These are phyloP conservation scores for Phytophthora colocasiae DNA, from an alignment of 352 stramenopile genomes.

Conservation along the genomic window DNA sequence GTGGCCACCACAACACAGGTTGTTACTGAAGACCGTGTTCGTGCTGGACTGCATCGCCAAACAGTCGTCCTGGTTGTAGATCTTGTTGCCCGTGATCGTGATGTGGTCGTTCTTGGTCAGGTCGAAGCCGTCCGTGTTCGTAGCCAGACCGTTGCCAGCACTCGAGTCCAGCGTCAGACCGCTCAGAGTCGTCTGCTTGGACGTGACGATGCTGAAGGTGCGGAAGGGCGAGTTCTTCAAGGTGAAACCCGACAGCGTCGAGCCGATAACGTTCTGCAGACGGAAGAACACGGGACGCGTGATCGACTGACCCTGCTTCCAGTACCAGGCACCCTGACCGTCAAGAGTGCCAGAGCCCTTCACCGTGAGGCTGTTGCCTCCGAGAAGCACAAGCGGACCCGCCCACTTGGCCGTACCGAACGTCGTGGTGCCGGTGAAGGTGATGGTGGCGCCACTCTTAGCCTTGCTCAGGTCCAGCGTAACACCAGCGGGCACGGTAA, in stretches of 20 bases:
- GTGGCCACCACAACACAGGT: constrained; percentile 29
- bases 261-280: constrained; percentile 28
- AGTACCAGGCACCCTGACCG: constrained; percentile 48
- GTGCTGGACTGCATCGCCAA: constrained; percentile 29
- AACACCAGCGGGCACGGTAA: constrained; percentile 38
- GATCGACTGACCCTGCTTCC: constrained; percentile 39
- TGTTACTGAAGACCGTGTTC: constrained; percentile 26
- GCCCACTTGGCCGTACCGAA: constrained; percentile 44
- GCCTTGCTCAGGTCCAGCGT: constrained; percentile 42
- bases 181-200: constrained; percentile 27
- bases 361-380: constrained; percentile 36
- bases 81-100: constrained; percentile 37
- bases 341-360: constrained; percentile 40
- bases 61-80: constrained; percentile 44
- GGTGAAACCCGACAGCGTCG: constrained; percentile 40
- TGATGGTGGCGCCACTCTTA: constrained; percentile 36
- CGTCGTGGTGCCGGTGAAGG: constrained; percentile 36
- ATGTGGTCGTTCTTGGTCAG: constrained; percentile 34
- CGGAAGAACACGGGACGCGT: constrained; percentile 42
- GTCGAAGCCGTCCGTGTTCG: constrained; percentile 38
- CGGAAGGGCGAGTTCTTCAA: constrained; percentile 41
- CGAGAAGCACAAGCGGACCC: constrained; percentile 39
- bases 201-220: constrained; percentile 41
- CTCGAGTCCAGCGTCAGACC: constrained; percentile 28
- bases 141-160: constrained; percentile 12